A percentile compares a stretch with the other conserved stretches of the same genome.
These are phyloP conservation scores for Boechera stricta DNA, from an alignment of 345 rosid species.

Conservation along the genomic window DNA sequence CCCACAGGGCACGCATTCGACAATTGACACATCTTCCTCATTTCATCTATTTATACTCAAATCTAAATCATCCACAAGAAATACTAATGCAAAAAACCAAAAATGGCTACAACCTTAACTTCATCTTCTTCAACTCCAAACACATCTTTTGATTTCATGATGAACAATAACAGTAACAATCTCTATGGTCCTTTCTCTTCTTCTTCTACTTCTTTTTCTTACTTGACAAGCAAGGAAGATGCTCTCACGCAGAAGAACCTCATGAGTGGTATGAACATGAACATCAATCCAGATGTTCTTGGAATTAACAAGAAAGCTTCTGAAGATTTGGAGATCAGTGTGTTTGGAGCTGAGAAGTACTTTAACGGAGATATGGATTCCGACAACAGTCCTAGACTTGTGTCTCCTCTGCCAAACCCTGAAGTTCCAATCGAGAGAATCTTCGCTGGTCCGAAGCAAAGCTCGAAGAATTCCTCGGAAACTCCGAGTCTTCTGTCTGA, in stretches of 20 bases:
- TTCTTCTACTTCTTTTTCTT: conserved; percentile 48
- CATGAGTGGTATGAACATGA: conserved; percentile 31
- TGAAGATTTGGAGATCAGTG: conserved; percentile 74
- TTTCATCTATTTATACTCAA: conserved; percentile 30
- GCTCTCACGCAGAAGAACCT: conserved; percentile 47
- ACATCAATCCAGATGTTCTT: conserved; percentile 33
- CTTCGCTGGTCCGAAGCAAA: conserved; percentile 13
- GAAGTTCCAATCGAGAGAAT: conserved; percentile 31
- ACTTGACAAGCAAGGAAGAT: conserved; percentile 53
- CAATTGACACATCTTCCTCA: conserved; percentile 29
- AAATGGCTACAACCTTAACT: conserved; percentile 27
- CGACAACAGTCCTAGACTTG: conserved; percentile 44
- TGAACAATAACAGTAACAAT: conserved; percentile 35
- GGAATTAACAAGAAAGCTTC: conserved; percentile 45
- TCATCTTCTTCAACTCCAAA: conserved; percentile 44
- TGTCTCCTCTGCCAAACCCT: conserved; percentile 35
- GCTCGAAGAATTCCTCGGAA: conserved; percentile 41
- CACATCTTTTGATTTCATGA: conserved; percentile 40
- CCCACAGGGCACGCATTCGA: conserved; percentile 16
- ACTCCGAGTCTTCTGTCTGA: conserved; percentile 48
- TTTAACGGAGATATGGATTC: conserved; percentile 68
- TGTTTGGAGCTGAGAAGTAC: conserved; percentile 85
- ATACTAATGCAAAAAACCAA: not conserved
- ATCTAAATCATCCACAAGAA: conserved; percentile 20
- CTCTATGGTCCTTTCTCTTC: conserved; percentile 58